These are phyloP conservation scores for Bjerkandera adusta DNA, from an alignment of 1,284 basidiomycete species.

Conservation along the genomic window DNA sequence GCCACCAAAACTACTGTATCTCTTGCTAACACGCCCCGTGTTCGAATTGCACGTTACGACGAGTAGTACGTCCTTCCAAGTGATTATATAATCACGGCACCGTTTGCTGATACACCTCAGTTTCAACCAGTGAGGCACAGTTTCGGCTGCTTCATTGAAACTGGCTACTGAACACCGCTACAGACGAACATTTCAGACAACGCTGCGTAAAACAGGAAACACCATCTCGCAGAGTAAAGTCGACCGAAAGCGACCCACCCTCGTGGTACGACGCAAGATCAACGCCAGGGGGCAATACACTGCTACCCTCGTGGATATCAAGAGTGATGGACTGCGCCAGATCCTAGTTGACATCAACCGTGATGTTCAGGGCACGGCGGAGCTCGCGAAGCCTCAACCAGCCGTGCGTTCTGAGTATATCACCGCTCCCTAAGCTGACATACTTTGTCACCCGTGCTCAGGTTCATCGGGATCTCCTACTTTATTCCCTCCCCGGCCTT, in stretches of 20 bases:
- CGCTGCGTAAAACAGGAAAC: constrained; percentile 3
- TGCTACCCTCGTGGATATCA: constrained; percentile 2
- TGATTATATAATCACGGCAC: neutral
- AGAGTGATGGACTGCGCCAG: constrained; percentile 1
- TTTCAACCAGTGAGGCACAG: constrained; percentile 4
- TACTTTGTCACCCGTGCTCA: neutral
- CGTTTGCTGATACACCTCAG: neutral
- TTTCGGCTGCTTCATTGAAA: neutral
- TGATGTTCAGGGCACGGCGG: neutral
- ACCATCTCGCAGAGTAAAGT: neutral
- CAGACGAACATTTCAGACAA: constrained; percentile 2
- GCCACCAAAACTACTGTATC: neutral
- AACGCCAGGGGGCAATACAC: neutral
- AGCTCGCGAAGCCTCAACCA: neutral
- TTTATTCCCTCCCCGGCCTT: constrained; percentile 2
- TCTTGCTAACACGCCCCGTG: neutral
- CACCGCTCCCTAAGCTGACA: neutral
- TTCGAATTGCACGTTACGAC: constrained; percentile 8
- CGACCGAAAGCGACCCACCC: constrained; percentile 4
- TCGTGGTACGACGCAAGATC: constrained; percentile 6
- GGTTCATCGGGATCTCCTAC: constrained; percentile 7
- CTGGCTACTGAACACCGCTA: neutral
- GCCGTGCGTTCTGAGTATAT: neutral
- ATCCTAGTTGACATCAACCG: constrained; percentile 5
- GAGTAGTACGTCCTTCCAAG: constrained; percentile 1